Evolutionary conservation across 768 basidiomycete species (phyloP).

Genomic region (Leccinum boreale): DNA sequence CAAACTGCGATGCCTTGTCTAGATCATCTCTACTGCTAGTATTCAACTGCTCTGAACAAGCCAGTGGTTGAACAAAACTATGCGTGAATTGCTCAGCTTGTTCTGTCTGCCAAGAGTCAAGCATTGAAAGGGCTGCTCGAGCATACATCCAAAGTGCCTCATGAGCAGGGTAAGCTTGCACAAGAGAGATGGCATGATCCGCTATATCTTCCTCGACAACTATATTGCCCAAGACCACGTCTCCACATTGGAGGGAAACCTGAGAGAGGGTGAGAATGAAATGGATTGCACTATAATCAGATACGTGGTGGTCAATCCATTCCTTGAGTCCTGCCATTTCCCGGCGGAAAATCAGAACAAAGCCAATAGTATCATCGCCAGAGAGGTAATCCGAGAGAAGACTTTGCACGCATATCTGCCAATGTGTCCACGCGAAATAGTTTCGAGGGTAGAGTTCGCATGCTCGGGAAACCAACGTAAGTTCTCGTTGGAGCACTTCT

Average conservation of each 20-base stretch:
- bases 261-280: conserved; percentile 43
- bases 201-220: conserved; percentile 5
- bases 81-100: conserved; percentile 9
- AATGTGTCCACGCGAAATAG: conserved; percentile 72
- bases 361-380: conserved; percentile 9
- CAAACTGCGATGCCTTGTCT: conserved; percentile 4
- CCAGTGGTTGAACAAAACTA: conserved; percentile 18
- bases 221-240: conserved; percentile 1
- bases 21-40: neutral
- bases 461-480: conserved; percentile 44
- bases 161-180: conserved; percentile 50
- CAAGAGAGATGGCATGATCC: conserved; percentile 48
- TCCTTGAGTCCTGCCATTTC: conserved; percentile 37
- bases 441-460: conserved; percentile 68
- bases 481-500: conserved; percentile 42
- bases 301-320: conserved; percentile 65
- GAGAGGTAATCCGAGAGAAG: conserved; percentile 17
- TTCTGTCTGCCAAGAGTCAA: neutral
- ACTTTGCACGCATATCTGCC: conserved; percentile 46
- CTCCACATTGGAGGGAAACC: conserved; percentile 4
- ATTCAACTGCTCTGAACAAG: neutral
- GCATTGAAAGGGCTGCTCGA: conserved; percentile 3
- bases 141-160: conserved; percentile 64
- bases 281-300: conserved; percentile 65
- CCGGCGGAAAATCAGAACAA: conserved; percentile 33